Evolutionary conservation across 129 eudicot species (phyloP), one percentile per base, ranked within the genome.

Genomic region (Apium graveolens): DNA sequence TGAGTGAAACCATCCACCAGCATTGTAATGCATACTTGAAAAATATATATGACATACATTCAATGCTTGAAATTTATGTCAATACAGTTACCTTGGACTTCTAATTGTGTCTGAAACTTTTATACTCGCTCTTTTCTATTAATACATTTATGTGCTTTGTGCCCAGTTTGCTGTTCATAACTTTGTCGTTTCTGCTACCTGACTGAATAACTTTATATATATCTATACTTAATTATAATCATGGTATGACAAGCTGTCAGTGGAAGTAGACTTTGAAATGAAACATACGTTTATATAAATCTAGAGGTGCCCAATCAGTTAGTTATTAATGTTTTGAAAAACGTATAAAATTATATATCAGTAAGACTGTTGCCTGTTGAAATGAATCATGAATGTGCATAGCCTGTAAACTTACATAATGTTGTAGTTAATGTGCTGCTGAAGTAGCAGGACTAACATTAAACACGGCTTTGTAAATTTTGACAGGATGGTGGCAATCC

Each of bases 401-500:
- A 13, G 20, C n/a, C 72, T 20, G 38, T 32, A 32, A 31, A 5
- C 39, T 66, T 13, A 66, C 1, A 66, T 66, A 32, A 13, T 16
- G 39, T 24, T n/a, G n/a, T 31, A 70, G 39, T 70, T 27, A 76
- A 10, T 34, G 20, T 49, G 29, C 21, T 41, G 42, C 20, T 26
- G 31, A 51, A 39, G 42, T 55, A 72, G 79, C 31, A 55, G 5
- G n/a, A 66, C 4, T 35, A 29, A 48, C 46, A 45, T 42, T 41
- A 35, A 41, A 7, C 21, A 24, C 29, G 9, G 21, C 39, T 39
- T 7, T 24, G 53, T 41, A 21, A 11, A 53, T 76, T 60, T 46
- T 32, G 43, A 62, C 81, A 85, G 90, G 86, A 51, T 3, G 86
- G 79, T 49, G 76, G 78, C 71, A 85, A 76, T 49, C 63, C 48